A percentile compares a stretch with the other conserved stretches of the same genome.
Evolutionary conservation across 495 filamentous ascomycete genomes (phyloP).

Genomic region (Pyrenula massariospora): DNA sequence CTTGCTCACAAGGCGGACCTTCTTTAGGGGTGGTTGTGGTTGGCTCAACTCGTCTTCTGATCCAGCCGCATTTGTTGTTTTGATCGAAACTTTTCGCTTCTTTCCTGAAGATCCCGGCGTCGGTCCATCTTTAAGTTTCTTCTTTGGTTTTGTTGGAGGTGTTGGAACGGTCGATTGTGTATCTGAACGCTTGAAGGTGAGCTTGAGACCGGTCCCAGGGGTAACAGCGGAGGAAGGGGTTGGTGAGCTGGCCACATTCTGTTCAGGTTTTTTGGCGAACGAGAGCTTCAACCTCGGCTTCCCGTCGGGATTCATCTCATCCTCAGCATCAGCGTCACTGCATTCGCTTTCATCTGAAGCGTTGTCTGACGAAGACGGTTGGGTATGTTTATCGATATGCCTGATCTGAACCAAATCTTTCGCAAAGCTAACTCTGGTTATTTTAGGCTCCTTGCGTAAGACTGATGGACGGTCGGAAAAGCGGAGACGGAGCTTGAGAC

Average conservation of each 20-base stretch:
- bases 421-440: neutral
- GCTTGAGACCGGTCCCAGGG: conserved; percentile 21
- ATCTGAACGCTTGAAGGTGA: conserved; percentile 39
- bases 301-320: neutral
- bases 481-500: neutral
- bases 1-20: conserved; percentile 25
- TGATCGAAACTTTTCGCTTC: conserved; percentile 11
- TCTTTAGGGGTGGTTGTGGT: conserved; percentile 22
- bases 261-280: conserved; percentile 28
- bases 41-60: conserved; percentile 6
- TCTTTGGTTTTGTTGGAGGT: conserved; percentile 23
- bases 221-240: conserved; percentile 20
- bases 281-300: conserved; percentile 34
- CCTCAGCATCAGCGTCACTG: neutral
- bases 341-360: neutral
- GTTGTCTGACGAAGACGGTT: neutral
- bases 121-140: conserved; percentile 37
- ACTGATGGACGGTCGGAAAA: neutral
- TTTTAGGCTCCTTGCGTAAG: neutral
- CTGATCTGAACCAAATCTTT: no score
- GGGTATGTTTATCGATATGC: no score
- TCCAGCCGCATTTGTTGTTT: conserved; percentile 2
- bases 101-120: conserved; percentile 15
- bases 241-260: conserved; percentile 13
- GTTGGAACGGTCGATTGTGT: conserved; percentile 17